These are phyloP conservation scores for Thraustochytrium sp. DNA, from an alignment of 352 stramenopile species.

Conservation along the genomic window DNA sequence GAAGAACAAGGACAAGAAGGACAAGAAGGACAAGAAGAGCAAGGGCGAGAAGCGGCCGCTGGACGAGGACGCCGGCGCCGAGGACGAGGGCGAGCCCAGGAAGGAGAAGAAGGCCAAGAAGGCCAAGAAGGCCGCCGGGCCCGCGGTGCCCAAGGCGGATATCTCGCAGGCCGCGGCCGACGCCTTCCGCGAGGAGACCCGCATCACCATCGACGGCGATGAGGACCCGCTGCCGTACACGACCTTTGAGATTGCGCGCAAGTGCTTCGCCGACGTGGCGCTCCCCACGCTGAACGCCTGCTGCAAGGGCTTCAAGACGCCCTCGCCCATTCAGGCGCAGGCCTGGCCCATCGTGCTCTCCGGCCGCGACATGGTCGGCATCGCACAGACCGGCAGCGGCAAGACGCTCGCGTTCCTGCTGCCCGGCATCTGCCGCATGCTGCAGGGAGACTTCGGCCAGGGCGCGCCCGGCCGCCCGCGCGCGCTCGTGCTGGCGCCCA, in stretches of 20 bases:
- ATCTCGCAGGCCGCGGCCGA: background rate
- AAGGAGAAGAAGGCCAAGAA: background rate
- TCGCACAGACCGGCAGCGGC: constrained; percentile 89
- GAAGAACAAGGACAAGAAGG: background rate
- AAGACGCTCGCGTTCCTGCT: constrained; percentile 96
- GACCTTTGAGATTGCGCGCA: background rate
- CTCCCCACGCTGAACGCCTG: background rate
- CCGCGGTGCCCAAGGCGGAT: background rate
- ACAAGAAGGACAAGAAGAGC: constrained; percentile 30
- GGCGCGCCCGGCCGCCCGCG: constrained; percentile 54
- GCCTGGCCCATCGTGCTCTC: constrained; percentile 50
- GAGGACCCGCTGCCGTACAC: background rate
- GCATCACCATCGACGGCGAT: background rate
- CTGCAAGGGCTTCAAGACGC: constrained; percentile 35
- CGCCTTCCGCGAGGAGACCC: background rate
- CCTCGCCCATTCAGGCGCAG: constrained; percentile 48
- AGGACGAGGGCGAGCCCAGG: background rate
- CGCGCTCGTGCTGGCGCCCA: constrained; percentile 93
- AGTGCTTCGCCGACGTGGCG: background rate
- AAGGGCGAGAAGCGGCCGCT: constrained; percentile 21
- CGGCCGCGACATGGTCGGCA: constrained; percentile 62
- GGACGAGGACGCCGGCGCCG: background rate
- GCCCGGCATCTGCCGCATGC: constrained; percentile 77
- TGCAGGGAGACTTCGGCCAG: constrained; percentile 50
- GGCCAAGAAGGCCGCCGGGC: background rate